Conservation (phyloP, 1,284 basidiomycete genomes). For the Mycena sp. region DNA sequence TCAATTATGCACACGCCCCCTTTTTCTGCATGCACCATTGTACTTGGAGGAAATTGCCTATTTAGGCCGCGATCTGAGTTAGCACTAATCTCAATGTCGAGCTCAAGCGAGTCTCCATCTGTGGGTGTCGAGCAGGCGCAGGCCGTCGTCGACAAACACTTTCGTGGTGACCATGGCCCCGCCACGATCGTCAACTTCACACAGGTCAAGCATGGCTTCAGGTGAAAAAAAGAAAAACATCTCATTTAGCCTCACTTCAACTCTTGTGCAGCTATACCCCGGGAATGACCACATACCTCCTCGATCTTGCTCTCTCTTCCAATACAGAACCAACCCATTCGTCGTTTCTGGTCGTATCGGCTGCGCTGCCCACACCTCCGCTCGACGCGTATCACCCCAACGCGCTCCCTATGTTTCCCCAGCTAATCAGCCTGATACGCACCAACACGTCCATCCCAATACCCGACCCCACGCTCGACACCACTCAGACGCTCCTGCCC, state of each 20-base stretch:
- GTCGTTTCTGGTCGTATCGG: conserved; percentile 48
- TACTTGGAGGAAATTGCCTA: too few species aligned
- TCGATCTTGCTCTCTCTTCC: conserved; percentile 41
- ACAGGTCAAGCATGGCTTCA: conserved; percentile 41
- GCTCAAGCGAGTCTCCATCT: background rate
- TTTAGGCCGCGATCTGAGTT: too few species aligned
- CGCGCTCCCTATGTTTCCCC: conserved; percentile 42
- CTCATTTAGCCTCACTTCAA: background rate
- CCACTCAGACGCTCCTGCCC: conserved; percentile 46
- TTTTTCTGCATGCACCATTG: too few species aligned
- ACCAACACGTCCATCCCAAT: conserved; percentile 51
- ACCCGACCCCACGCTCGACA: conserved; percentile 49
- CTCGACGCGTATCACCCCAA: conserved; percentile 40
- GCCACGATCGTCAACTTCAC: conserved; percentile 37
- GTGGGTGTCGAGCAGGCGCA: conserved; percentile 38
- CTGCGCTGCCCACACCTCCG: conserved; percentile 25
- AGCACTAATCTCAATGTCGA: too few species aligned
- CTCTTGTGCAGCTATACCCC: conserved; percentile 40
- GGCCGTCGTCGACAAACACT: conserved; percentile 38
- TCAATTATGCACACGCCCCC: too few species aligned
- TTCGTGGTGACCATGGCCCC: conserved; percentile 30
- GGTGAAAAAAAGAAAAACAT: conserved; percentile 29
- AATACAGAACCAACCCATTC: conserved; percentile 34
- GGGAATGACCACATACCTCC: conserved; percentile 45
- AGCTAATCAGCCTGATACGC: conserved; percentile 46